A percentile compares a stretch with the other conserved stretches of the same genome.
Evolutionary conservation across 176 grass and related monocot genomes (phyloP).

Genomic region (Phragmites australis): DNA sequence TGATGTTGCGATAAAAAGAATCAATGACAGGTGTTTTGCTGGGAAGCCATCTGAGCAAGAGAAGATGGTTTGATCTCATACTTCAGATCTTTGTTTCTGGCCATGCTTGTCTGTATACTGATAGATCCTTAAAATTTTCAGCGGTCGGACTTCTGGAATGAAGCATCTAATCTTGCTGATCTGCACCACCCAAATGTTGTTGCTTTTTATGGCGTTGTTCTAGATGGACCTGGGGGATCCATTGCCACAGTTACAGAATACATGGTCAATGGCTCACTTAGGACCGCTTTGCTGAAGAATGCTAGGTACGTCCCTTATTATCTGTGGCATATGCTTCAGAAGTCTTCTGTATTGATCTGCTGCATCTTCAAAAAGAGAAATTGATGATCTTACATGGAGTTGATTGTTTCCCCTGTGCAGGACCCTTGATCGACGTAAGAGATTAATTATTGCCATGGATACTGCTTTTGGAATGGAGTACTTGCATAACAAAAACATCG

Average conservation of each 20-base stretch:
- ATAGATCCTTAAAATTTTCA: constrained; percentile 38
- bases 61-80: constrained; percentile 62
- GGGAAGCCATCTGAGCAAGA: constrained; percentile 97
- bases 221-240: constrained; percentile 86
- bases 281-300: constrained; percentile 84
- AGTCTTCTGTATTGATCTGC: constrained; percentile 18
- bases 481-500: constrained; percentile 94
- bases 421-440: constrained; percentile 67
- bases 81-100: not conserved
- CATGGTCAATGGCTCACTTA: constrained; percentile 99
- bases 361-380: constrained; percentile 10
- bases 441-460: constrained; percentile 95
- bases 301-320: constrained; percentile 61
- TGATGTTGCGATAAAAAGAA: constrained; percentile 97
- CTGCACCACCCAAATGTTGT: constrained; percentile 97
- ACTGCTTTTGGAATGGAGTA: constrained; percentile 99
- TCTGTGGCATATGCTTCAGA: constrained; percentile 12
- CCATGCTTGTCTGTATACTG: constrained; percentile 12
- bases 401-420: constrained; percentile 46
- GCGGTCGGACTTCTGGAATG: constrained; percentile 97
- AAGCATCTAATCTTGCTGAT: constrained; percentile 87
- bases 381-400: not conserved
- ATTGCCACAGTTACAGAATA: constrained; percentile 96
- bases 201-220: constrained; percentile 92
- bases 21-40: constrained; percentile 90